Evolutionary conservation across 192 early-diverging fungal species (phyloP), one percentile per base, ranked within the genome.

Genomic region (Backusella australiensis): DNA sequence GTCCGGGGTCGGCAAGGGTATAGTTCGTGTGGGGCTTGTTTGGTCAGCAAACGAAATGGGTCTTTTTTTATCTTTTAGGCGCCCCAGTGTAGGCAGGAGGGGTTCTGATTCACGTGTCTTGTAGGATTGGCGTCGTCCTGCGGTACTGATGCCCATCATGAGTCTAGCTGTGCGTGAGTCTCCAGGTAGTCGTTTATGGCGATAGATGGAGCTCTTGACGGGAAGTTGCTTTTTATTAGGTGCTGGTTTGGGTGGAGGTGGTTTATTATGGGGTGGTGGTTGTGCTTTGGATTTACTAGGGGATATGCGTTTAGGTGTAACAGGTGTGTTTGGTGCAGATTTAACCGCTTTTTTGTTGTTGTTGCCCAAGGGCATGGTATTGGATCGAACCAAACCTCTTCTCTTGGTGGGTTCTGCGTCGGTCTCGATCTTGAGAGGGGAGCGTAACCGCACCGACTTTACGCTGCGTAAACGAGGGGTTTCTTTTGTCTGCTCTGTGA

Each of bases 101-200:
- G 4, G 14, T 67, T 41, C 41, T 23, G 42, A 67, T 66, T 74
- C 49, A 66, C 59, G 34, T 35, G 63, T 35, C 65, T 39, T 67
- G 34, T 36, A 34, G 11, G 63, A 41, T 19, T 73, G 41, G 26
- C 67, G 49, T 15, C 52, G 15, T 23, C 34, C 44, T 11, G 73
- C 41, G 15, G 78, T 75, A 32, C 78, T 79, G 2, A 79, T 67
- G 0, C 78, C 78, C 73, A 75, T 66, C 73, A 74, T 79, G 42
- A 79, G 41, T n/a, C 78, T 66, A 15, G 67, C 73, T 0, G 78
- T 79, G 12, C 78, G 72, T 35, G 73, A 75, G 7, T 79, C 72
- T 14, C 46, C 66, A 19, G 74, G 72, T 21, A 77, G n/a, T 14
- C 68, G 32, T 46, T 79, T 79, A 12, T 72, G 78, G n/a, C 72